These are phyloP conservation scores for Acanthamoeba sp. DNA, from an alignment of 208 protist species.

Conservation along the genomic window DNA sequence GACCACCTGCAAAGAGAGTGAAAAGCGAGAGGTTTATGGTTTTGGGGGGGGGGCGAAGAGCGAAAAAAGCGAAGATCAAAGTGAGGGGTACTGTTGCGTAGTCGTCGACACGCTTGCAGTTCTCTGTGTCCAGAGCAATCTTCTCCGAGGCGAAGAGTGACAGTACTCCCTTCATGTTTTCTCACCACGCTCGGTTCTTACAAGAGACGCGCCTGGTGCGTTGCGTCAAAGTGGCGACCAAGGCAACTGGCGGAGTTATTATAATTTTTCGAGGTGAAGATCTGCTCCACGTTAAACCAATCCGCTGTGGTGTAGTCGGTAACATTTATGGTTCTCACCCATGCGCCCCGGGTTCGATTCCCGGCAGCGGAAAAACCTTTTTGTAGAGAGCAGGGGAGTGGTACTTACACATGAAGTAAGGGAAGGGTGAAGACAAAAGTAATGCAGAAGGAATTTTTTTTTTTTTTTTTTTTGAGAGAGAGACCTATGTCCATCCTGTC, in stretches of 20 bases:
- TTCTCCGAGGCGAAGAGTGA: conserved; percentile 10
- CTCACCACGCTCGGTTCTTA: too few species aligned
- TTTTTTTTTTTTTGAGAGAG: too few species aligned
- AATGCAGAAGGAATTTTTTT: too few species aligned
- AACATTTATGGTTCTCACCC: conserved; percentile 77
- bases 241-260: too few species aligned
- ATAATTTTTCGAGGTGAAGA: too few species aligned
- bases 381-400: too few species aligned
- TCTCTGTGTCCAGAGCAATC: conserved; percentile 15
- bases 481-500: too few species aligned
- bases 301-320: conserved; percentile 75
- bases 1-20: too few species aligned
- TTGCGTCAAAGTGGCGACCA: too few species aligned
- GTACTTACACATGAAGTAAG: too few species aligned
- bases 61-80: not conserved
- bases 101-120: conserved; percentile 4
- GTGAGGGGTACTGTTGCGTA: not conserved
- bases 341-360: conserved; percentile 75
- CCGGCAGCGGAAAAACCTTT: conserved; percentile 64
- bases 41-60: not conserved
- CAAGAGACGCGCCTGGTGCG: too few species aligned
- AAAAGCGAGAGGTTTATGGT: not conserved
- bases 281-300: not conserved
- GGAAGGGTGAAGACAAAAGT: too few species aligned
- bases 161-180: conserved; percentile 18